Conservation (phyloP, 2,329 filamentous ascomycete species). For the Ophiostoma perfectum region DNA sequence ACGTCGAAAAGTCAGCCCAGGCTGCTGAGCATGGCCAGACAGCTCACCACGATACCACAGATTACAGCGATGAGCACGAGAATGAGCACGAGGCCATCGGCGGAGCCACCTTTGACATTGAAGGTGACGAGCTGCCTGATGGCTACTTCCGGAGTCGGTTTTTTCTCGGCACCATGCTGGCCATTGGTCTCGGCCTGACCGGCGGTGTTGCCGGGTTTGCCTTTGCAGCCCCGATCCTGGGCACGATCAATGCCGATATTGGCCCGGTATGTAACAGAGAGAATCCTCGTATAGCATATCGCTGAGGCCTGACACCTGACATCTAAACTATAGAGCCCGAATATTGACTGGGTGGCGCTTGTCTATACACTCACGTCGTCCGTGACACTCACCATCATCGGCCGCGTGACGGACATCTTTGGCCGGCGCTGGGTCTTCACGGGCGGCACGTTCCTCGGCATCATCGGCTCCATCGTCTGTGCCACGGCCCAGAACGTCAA, state of each 20-base stretch:
- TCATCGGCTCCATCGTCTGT: conserved; percentile 37
- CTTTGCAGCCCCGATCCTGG: conserved; percentile 27
- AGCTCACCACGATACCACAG: background rate
- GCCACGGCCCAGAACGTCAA: conserved; percentile 35
- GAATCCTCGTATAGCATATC: too few species aligned
- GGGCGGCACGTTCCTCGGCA: conserved; percentile 31
- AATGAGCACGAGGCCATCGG: background rate
- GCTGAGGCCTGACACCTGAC: too few species aligned
- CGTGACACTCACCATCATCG: conserved; percentile 30
- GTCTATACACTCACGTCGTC: conserved; percentile 32
- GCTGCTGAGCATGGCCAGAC: background rate
- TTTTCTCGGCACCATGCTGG: conserved; percentile 22
- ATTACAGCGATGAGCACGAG: background rate
- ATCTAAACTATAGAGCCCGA: conserved; percentile 19
- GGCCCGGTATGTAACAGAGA: conserved; percentile 12
- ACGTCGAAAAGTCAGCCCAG: background rate
- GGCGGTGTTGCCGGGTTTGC: conserved; percentile 32
- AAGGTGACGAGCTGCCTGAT: background rate
- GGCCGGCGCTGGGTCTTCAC: conserved; percentile 32
- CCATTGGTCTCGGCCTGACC: conserved; percentile 27
- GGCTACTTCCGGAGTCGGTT: background rate
- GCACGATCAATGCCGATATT: conserved; percentile 23
- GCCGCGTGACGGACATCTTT: conserved; percentile 31
- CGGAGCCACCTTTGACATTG: conserved; percentile 1
- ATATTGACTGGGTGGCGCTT: conserved; percentile 33